These are phyloP conservation scores for Candida nonsorbophila DNA, from an alignment of 805 yeast genomes.

Conservation along the genomic window DNA sequence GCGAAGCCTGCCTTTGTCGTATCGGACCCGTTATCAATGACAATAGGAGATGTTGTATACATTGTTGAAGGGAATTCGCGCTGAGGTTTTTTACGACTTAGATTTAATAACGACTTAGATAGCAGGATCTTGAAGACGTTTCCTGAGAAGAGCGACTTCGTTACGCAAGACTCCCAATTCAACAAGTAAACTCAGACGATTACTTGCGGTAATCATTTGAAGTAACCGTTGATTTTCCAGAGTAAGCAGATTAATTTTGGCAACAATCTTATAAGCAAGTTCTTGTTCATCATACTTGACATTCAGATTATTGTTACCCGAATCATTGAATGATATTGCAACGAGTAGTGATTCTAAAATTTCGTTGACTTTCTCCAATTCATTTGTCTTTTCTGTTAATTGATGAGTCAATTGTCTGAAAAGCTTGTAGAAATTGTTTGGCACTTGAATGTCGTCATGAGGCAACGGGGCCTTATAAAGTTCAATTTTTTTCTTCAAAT, in stretches of 20 bases:
- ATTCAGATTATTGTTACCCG: slow-evolving; percentile 30
- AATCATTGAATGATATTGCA: slow-evolving; percentile 17
- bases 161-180: slow-evolving; percentile 57
- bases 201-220: slow-evolving; percentile 70
- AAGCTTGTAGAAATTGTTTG: too few species aligned
- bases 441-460: too few species aligned
- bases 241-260: slow-evolving; percentile 53
- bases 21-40: slow-evolving; percentile 64
- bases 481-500: slow-evolving; percentile 29
- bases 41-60: slow-evolving; percentile 48
- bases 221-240: slow-evolving; percentile 68
- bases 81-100: background rate
- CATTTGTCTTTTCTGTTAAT: slow-evolving; percentile 41
- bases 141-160: slow-evolving; percentile 15
- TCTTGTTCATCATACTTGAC: slow-evolving; percentile 74
- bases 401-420: slow-evolving; percentile 45
- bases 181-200: slow-evolving; percentile 63
- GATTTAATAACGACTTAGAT: background rate
- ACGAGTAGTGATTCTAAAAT: slow-evolving; percentile 57
- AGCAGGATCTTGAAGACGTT: background rate
- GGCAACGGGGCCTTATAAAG: too few species aligned
- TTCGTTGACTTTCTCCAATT: slow-evolving; percentile 55
- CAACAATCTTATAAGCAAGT: slow-evolving; percentile 65
- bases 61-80: slow-evolving; percentile 3
- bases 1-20: slow-evolving; percentile 69